Evolutionary conservation across 345 rosid species (phyloP).

Genomic region (Moricandia moricandioides): DNA sequence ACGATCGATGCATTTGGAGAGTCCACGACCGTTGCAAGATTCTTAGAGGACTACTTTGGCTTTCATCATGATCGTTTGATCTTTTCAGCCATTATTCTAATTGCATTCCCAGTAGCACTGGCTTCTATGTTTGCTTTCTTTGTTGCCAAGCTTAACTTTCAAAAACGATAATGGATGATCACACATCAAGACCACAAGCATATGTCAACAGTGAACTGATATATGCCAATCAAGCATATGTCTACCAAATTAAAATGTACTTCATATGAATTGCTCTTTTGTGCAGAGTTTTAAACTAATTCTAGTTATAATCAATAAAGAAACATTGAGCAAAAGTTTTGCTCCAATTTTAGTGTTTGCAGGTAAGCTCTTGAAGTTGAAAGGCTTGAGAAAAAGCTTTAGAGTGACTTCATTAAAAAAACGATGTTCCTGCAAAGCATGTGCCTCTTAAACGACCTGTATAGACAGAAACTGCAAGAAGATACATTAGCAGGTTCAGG

Average conservation of each 20-base stretch:
- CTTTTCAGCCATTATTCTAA: slow-evolving; percentile 41
- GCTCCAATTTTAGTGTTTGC: not conserved
- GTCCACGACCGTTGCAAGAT: slow-evolving; percentile 40
- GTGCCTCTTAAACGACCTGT: not conserved
- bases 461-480: not conserved
- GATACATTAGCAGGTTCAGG: slow-evolving; percentile 1
- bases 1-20: slow-evolving; percentile 50
- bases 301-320: not conserved
- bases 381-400: not conserved
- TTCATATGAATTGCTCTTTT: slow-evolving; percentile 1
- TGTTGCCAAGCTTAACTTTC: slow-evolving; percentile 58
- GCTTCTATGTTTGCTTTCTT: slow-evolving; percentile 60
- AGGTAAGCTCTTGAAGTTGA: slow-evolving; percentile 21
- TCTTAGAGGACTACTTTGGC: slow-evolving; percentile 60
- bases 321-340: not conserved
- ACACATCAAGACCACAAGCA: slow-evolving; percentile 2
- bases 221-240: not conserved
- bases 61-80: slow-evolving; percentile 42
- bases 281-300: slow-evolving; percentile 15
- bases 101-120: slow-evolving; percentile 46
- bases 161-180: slow-evolving; percentile 47
- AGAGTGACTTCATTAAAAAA: not conserved
- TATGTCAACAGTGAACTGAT: not conserved
- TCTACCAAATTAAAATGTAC: not conserved
- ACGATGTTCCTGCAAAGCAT: not conserved